Evolutionary conservation across 2,329 filamentous ascomycete species (phyloP).

Genomic region (Trichophyton simii): DNA sequence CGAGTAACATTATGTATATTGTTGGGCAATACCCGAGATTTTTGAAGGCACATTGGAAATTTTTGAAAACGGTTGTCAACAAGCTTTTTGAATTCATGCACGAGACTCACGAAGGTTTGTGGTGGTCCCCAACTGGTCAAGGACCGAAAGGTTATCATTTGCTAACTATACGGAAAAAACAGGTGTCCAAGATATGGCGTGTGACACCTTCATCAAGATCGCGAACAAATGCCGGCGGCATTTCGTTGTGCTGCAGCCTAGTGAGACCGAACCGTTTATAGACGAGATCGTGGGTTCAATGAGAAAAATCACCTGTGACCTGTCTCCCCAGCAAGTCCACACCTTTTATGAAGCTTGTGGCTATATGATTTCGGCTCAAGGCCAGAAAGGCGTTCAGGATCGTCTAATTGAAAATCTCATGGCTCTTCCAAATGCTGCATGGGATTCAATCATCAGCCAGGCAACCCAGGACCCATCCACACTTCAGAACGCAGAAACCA

Average conservation of each 20-base stretch:
- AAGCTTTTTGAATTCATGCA: conserved; percentile 99
- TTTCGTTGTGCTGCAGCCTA: conserved; percentile 90
- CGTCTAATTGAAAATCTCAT: conserved; percentile 82
- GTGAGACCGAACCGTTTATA: conserved; percentile 90
- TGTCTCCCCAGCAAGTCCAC: conserved; percentile 93
- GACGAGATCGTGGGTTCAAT: conserved; percentile 96
- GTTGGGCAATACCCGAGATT: conserved; percentile 97
- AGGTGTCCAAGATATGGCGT: conserved; percentile 99
- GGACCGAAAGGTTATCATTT: neutral
- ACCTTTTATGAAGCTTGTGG: conserved; percentile 98
- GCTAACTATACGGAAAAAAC: conserved; percentile 20
- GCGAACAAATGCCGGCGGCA: conserved; percentile 95
- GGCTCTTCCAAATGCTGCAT: conserved; percentile 83
- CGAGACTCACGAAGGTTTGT: conserved; percentile 81
- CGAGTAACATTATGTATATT: conserved; percentile 99
- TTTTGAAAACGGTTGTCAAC: conserved; percentile 98
- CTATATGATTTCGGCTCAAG: conserved; percentile 97
- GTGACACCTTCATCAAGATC: conserved; percentile 99
- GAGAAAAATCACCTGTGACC: conserved; percentile 86
- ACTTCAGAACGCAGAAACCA: conserved; percentile 83
- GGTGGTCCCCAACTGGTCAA: neutral
- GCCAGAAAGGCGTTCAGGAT: conserved; percentile 88
- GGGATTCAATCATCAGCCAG: conserved; percentile 85
- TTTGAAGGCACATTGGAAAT: conserved; percentile 98
- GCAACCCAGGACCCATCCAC: conserved; percentile 76